Base-by-base conservation (phyloP, 2,329 filamentous ascomycete genomes). In the Harringtonia lauricola region DNA sequence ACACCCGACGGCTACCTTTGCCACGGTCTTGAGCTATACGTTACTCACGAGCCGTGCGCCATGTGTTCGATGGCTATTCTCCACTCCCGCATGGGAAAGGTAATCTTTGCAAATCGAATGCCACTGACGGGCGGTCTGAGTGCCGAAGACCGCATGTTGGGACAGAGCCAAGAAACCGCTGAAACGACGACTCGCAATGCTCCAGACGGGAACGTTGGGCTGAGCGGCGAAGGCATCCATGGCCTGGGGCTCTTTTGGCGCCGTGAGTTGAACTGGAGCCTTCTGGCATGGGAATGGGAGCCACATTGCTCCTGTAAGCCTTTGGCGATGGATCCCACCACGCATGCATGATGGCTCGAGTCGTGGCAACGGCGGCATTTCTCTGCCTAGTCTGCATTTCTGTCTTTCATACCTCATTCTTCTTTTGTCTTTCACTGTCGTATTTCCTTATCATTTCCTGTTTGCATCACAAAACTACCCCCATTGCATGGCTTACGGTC, bases 61-160 rank as follows among this genome's bases (percentile, higher is more conserved):
- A 94, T 94, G 76, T 98, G 92, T 64, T 87, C 85, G 30, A 96
- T 96, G 92, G 92, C 86, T 2, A 83, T 96, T 53, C 71, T 96
- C 19, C 89, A 96, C 59, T 95, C 90, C 9, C 79, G 92, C 41
- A 95, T 98, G 72, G 81, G 86, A 36, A 81, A 83, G 42, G 84
- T 89, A 41, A 74, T 94, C 33, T 94, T 95, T 63, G 79, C 77
- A 50, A 72, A 80, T 49, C 76, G 85, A 44, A 92, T 94, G 83
- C 74, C 76, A 38, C 66, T 77, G 50, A 94, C 85, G 13, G 90
- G 90, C 40, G 89, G 86, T 36, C 70, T 95, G 65, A 83, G 82
- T 55, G 82, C 87, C 19, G 87, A 94, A 60, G 74, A 79, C 58
- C 74, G 75, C 52, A 68, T 71, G 3, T 18, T 44, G 8, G 24